A percentile compares a stretch with the other conserved stretches of the same genome.
Conservation (phyloP, 257 asterid genomes). For the Scutellaria barbata region DNA sequence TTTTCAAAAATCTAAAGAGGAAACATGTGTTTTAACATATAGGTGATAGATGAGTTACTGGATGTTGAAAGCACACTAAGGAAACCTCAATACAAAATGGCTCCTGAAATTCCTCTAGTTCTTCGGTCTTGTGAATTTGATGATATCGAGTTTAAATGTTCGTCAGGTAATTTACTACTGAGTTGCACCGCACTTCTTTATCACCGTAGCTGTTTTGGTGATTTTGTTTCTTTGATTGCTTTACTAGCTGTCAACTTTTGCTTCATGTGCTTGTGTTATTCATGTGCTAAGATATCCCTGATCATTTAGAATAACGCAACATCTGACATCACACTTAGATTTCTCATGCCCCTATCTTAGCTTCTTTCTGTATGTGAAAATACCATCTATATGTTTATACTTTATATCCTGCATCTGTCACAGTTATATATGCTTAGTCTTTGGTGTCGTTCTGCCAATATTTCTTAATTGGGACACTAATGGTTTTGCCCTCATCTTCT, state of each 20-base stretch:
- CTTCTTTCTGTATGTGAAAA: slow-evolving; percentile 4
- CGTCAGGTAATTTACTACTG: slow-evolving; percentile 64
- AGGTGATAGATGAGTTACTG: slow-evolving; percentile 78
- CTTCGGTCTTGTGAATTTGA: slow-evolving; percentile 94
- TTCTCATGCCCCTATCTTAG: slow-evolving; percentile 1
- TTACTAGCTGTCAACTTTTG: slow-evolving; percentile 4
- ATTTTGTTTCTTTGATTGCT: slow-evolving; percentile 24
- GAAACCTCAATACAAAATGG: slow-evolving; percentile 93
- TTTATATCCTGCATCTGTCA: not conserved
- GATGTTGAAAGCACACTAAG: slow-evolving; percentile 71
- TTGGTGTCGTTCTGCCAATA: slow-evolving; percentile 22
- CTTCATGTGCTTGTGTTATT: slow-evolving; percentile 18
- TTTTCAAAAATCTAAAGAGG: slow-evolving; percentile 29
- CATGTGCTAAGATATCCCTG: too few relatives aligned
- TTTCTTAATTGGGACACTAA: not conserved
- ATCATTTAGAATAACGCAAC: too few relatives aligned
- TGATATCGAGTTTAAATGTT: slow-evolving; percentile 73
- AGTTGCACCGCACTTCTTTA: slow-evolving; percentile 12
- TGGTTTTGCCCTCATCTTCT: not conserved
- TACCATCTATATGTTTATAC: not conserved
- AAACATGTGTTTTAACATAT: slow-evolving; percentile 30
- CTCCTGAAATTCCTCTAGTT: slow-evolving; percentile 87
- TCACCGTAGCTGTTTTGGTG: slow-evolving; percentile 17
- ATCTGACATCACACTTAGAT: slow-evolving; percentile 10
- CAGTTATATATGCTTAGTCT: not conserved